phyloP scores from a whole-genome alignment of 441 rosid species.

The Erodium trifolium region DNA sequence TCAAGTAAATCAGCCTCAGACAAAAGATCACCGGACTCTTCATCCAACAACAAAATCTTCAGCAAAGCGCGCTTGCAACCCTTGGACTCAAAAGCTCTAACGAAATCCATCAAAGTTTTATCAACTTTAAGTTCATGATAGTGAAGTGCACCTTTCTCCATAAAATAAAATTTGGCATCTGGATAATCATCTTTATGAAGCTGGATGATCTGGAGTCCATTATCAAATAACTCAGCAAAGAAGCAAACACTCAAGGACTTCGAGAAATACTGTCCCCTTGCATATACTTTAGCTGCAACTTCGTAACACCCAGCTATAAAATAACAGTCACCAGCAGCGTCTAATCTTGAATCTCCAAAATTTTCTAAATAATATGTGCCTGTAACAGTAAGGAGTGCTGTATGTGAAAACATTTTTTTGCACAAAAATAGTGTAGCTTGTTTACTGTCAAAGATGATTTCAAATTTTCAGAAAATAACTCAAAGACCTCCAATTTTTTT shows the following conservation, averaged over 20 bases:
- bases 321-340: conserved; percentile 43
- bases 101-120: conserved; percentile 34
- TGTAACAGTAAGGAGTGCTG: conserved; percentile 11
- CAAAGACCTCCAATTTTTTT: background rate
- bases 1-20: conserved; percentile 29
- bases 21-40: conserved; percentile 30
- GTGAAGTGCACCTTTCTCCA: conserved; percentile 33
- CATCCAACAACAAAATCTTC: conserved; percentile 28
- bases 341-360: conserved; percentile 28
- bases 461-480: background rate
- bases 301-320: conserved; percentile 27
- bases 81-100: conserved; percentile 26
- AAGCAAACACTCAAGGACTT: conserved; percentile 32
- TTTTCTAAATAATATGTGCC: conserved; percentile 37
- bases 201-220: conserved; percentile 19
- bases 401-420: background rate
- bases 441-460: background rate
- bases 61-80: conserved; percentile 25
- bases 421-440: background rate
- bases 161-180: conserved; percentile 15
- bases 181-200: background rate
- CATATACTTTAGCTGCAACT: conserved; percentile 42
- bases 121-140: conserved; percentile 23
- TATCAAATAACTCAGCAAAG: conserved; percentile 33
- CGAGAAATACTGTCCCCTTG: conserved; percentile 24